A percentile compares a stretch with the other conserved stretches of the same genome.
phyloP scores from a whole-genome alignment of 352 stramenopile genomes.

The Hyaloperonospora arabidopsidis region DNA sequence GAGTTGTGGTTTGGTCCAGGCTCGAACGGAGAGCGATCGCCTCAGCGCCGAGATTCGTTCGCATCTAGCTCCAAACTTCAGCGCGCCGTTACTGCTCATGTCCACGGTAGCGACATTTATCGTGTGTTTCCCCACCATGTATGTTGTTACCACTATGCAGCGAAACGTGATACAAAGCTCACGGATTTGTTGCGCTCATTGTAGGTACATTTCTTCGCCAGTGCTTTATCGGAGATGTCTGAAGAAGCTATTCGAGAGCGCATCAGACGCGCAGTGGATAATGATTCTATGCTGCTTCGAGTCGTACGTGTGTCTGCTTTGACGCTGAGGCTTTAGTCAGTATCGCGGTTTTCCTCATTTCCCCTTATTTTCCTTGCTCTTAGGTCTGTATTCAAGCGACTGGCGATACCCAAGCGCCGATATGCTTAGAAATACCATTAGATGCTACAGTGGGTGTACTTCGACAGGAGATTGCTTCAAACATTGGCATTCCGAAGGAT shows the following conservation, averaged over 20 bases:
- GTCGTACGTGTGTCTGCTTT: slow-evolving; percentile 38
- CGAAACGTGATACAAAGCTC: background rate
- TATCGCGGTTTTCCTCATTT: slow-evolving; percentile 6
- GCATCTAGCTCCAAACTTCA: slow-evolving; percentile 71
- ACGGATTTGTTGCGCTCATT: background rate
- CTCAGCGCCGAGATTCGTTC: slow-evolving; percentile 34
- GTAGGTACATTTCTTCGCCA: slow-evolving; percentile 84
- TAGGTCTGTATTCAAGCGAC: slow-evolving; percentile 79
- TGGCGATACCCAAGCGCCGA: slow-evolving; percentile 65
- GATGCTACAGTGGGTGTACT: slow-evolving; percentile 68
- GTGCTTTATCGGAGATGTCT: slow-evolving; percentile 62
- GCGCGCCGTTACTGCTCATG: slow-evolving; percentile 67
- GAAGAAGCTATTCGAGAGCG: slow-evolving; percentile 82
- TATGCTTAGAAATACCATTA: slow-evolving; percentile 78
- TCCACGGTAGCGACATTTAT: slow-evolving; percentile 79
- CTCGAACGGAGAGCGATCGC: slow-evolving; percentile 37
- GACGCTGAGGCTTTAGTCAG: background rate
- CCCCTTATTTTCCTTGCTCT: background rate
- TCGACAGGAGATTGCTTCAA: slow-evolving; percentile 67
- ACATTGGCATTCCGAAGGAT: slow-evolving; percentile 72
- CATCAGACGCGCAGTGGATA: slow-evolving; percentile 74
- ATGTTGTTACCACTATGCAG: slow-evolving; percentile 12
- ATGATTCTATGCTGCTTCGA: slow-evolving; percentile 82
- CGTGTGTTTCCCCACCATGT: slow-evolving; percentile 85
- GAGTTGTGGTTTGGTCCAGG: slow-evolving; percentile 47